Conservation (phyloP, 2,329 filamentous ascomycete genomes). For the Podosphaera xanthii region DNA sequence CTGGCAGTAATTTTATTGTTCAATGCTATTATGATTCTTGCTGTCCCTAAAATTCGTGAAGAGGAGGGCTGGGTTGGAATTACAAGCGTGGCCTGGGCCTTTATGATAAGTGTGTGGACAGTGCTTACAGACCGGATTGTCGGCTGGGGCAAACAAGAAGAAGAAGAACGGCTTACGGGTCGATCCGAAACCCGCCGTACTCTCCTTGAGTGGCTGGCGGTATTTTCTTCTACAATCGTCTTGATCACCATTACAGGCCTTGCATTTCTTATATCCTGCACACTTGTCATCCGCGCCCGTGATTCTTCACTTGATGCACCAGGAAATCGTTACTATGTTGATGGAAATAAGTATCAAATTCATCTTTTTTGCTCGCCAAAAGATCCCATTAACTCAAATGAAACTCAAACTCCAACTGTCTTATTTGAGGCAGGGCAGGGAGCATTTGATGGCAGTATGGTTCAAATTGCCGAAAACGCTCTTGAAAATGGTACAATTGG, state of each 20-base stretch:
- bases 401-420: slow-evolving; percentile 43
- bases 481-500: slow-evolving; percentile 60
- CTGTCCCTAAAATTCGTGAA: slow-evolving; percentile 48
- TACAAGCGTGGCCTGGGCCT: slow-evolving; percentile 60
- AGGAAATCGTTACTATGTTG: slow-evolving; percentile 58
- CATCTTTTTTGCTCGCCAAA: slow-evolving; percentile 50
- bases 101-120: slow-evolving; percentile 58
- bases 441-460: slow-evolving; percentile 57
- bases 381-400: slow-evolving; percentile 31
- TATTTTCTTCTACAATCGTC: slow-evolving; percentile 50
- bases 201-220: slow-evolving; percentile 61
- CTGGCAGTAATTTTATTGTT: slow-evolving; percentile 45
- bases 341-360: slow-evolving; percentile 63
- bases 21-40: slow-evolving; percentile 57
- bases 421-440: slow-evolving; percentile 66
- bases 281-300: slow-evolving; percentile 54
- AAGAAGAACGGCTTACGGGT: slow-evolving; percentile 80
- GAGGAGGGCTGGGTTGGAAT: slow-evolving; percentile 91
- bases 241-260: slow-evolving; percentile 46
- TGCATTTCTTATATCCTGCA: slow-evolving; percentile 53
- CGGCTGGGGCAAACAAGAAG: slow-evolving; percentile 75
- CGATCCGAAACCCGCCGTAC: slow-evolving; percentile 68
- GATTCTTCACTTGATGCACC: slow-evolving; percentile 54
- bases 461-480: slow-evolving; percentile 55
- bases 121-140: slow-evolving; percentile 62